Percentiles rank a stretch among this genome's conserved stretches.
Evolutionary conservation across 208 protist genomes (phyloP).

Genomic region (Crithidia fasciculata): DNA sequence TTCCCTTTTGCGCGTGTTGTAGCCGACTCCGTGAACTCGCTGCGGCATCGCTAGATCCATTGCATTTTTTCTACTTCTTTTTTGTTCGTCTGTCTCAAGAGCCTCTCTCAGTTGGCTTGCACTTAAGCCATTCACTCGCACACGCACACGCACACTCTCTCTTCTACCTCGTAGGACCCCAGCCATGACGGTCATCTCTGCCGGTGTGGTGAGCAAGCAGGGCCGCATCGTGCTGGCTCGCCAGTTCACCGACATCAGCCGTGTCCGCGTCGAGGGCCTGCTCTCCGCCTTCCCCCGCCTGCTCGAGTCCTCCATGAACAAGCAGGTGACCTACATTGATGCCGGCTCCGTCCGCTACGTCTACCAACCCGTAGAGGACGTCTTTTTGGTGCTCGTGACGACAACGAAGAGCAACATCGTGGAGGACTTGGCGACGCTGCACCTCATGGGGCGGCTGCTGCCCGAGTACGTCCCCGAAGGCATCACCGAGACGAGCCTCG

Average conservation of each 20-base stretch:
- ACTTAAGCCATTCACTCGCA: too few species aligned
- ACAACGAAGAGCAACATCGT: constrained; percentile 97
- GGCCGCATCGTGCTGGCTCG: constrained; percentile 93
- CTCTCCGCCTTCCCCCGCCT: constrained; percentile 98
- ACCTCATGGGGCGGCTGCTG: constrained; percentile 91
- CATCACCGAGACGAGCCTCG: constrained; percentile 81
- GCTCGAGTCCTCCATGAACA: constrained; percentile 67
- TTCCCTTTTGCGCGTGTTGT: too few species aligned
- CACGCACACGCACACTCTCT: too few species aligned
- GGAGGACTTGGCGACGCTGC: constrained; percentile 97
- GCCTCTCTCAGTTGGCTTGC: too few species aligned
- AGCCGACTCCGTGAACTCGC: too few species aligned
- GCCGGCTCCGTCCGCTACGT: constrained; percentile 97
- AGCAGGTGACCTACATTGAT: constrained; percentile 98
- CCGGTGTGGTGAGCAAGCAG: constrained; percentile 79
- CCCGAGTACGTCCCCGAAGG: constrained; percentile 87
- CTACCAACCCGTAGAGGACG: constrained; percentile 97
- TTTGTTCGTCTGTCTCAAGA: not conserved
- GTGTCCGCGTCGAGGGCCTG: constrained; percentile 96
- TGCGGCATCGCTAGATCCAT: too few species aligned
- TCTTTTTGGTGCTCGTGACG: constrained; percentile 95
- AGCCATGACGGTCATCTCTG: constrained; percentile 83
- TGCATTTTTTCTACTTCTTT: not conserved
- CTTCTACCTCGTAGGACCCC: not conserved
- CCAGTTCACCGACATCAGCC: constrained; percentile 96